Base-by-base conservation (phyloP, 306 rosid genomes). In the Argentina anserina region DNA sequence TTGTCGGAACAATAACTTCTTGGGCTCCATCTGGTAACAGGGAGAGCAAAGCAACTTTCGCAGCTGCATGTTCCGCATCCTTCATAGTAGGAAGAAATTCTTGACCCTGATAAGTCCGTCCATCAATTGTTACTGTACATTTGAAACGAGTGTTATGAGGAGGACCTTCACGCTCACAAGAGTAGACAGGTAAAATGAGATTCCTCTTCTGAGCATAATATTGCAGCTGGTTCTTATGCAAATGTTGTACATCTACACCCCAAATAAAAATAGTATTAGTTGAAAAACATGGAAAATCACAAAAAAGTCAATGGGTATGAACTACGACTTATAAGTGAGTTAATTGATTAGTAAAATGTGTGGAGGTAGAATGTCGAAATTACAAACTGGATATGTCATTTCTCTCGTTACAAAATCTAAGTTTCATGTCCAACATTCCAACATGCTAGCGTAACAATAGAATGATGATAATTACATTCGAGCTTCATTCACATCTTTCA, bases 11-110 rank as follows among this genome's bases (percentile, higher is more conserved):
- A 86, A 86, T 83, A 81, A 76, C 97, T 90, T 91, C 88, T 86
- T 82, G 83, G 76, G 75, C 73, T 74, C 77, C 87, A 34, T 45
- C 69, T 20, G 84, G 83, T 31, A 79, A 71, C 46, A 91, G 80
- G 14, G 93, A 84, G 75, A 47, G 41, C 62, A 94, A 75, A 77
- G 99, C 99, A 70, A 76, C 69, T 84, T 83, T 85, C 50, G 99
- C 99, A 70, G 89, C 96, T 34, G 96, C 95, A 83, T 88, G 82
- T 67, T 94, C 97, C 63, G 99, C 99, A 63, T 88, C 96, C 92
- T 91, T 94, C 58, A 86, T 33, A 31, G 88, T 85, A 50, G 83
- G 39, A 58, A 73, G 83, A 76, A 77, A 88, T 11, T 80, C 86
- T 40, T 75, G 78, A 82, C 93, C 81, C 84, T 76, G 87, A 63